These are phyloP conservation scores for Lactarius evosmus DNA, from an alignment of 768 basidiomycete species.

Conservation along the genomic window DNA sequence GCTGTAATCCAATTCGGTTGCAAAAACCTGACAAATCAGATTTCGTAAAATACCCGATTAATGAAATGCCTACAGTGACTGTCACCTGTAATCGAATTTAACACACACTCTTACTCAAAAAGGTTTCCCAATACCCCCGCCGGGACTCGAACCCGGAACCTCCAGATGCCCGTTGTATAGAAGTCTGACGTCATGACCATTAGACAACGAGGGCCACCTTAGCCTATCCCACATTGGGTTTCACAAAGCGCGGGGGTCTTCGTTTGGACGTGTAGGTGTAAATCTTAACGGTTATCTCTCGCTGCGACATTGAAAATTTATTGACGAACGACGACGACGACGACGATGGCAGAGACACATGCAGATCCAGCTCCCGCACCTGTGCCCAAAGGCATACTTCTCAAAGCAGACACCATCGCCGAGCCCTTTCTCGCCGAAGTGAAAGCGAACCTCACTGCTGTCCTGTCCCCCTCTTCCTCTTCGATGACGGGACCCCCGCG, in stretches of 20 bases:
- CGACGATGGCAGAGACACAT: conserved; percentile 3
- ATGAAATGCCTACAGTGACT: too few species aligned
- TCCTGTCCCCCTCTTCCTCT: conserved; percentile 13
- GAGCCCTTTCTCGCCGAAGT: conserved; percentile 70
- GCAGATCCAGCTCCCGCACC: conserved; percentile 6
- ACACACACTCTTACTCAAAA: conserved; percentile 2
- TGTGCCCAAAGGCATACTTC: conserved; percentile 65
- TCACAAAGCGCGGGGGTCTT: not conserved
- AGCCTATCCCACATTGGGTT: not conserved
- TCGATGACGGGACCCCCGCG: conserved; percentile 28
- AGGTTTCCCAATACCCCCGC: conserved; percentile 51
- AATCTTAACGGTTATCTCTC: not conserved
- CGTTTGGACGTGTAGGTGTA: not conserved
- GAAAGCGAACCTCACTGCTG: conserved; percentile 41
- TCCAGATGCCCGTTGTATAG: conserved; percentile 61
- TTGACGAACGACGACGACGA: not conserved
- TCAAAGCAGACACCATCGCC: conserved; percentile 77
- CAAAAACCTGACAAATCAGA: too few species aligned
- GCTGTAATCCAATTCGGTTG: too few species aligned
- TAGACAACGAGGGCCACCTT: conserved; percentile 74
- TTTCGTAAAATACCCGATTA: too few species aligned
- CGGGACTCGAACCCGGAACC: conserved; percentile 87
- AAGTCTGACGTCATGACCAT: conserved; percentile 92
- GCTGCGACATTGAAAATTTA: not conserved
- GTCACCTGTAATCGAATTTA: too few species aligned